Percentiles rank a stretch among this genome's conserved stretches.
Conservation (phyloP, 495 filamentous ascomycete species). For the Penicillium simplicissimum region DNA sequence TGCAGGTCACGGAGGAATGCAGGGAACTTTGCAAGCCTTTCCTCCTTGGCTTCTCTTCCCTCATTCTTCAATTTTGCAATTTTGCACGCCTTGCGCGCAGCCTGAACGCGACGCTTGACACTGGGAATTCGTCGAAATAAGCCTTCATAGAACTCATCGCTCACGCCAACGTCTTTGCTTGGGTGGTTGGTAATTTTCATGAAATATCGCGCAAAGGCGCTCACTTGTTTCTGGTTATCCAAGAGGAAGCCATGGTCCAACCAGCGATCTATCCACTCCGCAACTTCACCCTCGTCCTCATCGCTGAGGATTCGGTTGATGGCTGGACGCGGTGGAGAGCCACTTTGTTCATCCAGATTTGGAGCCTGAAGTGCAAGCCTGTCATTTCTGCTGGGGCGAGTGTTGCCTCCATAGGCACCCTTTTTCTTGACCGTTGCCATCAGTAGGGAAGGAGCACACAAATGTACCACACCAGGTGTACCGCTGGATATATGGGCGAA, state of each 20-base stretch:
- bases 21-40: background rate
- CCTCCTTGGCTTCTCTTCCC: background rate
- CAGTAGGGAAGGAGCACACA: background rate
- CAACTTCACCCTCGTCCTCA: background rate
- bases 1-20: background rate
- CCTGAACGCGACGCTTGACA: background rate
- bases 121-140: background rate
- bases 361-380: background rate
- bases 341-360: background rate
- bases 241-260: background rate
- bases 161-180: background rate
- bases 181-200: background rate
- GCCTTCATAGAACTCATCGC: background rate
- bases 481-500: background rate
- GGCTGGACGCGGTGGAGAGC: background rate
- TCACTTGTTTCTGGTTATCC: constrained; percentile 1
- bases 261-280: background rate
- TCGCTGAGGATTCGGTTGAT: background rate
- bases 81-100: background rate
- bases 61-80: background rate
- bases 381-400: background rate
- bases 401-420: background rate
- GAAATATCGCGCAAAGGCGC: background rate
- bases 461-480: background rate
- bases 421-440: background rate